Percentiles rank a stretch among this genome's conserved stretches.
phyloP scores from a whole-genome alignment of 2,329 filamentous ascomycete species.

The Fusarium domesticum region DNA sequence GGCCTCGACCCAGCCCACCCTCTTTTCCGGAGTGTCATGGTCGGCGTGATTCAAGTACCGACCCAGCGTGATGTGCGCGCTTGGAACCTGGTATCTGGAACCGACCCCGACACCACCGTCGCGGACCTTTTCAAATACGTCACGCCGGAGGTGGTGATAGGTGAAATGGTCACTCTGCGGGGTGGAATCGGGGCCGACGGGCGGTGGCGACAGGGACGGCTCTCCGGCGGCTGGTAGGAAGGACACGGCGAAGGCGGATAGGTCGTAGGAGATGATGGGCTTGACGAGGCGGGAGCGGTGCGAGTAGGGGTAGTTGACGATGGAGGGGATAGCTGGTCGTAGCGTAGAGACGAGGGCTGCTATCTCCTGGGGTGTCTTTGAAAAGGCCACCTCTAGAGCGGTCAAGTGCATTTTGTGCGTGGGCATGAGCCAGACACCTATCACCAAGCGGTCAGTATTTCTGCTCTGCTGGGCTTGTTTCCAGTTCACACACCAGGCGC shows the following conservation, averaged over 20 bases:
- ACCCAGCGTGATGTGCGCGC: slow-evolving; percentile 83
- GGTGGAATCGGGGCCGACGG: slow-evolving; percentile 37
- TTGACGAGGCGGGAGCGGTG: slow-evolving; percentile 76
- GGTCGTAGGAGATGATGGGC: slow-evolving; percentile 79
- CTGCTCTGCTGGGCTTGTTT: background rate
- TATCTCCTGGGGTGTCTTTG: slow-evolving; percentile 68
- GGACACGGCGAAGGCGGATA: slow-evolving; percentile 79
- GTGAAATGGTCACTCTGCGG: slow-evolving; percentile 65
- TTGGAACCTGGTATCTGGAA: slow-evolving; percentile 83
- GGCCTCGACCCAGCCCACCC: slow-evolving; percentile 61
- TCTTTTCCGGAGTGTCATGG: slow-evolving; percentile 55
- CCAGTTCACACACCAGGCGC: slow-evolving; percentile 63
- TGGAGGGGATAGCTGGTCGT: slow-evolving; percentile 51
- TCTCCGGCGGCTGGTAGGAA: slow-evolving; percentile 79
- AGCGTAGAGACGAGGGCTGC: slow-evolving; percentile 58
- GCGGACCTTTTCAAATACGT: slow-evolving; percentile 64
- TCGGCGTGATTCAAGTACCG: slow-evolving; percentile 71
- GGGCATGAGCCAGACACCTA: slow-evolving; percentile 87
- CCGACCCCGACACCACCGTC: slow-evolving; percentile 65
- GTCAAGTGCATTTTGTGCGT: slow-evolving; percentile 77
- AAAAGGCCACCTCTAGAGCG: slow-evolving; percentile 79
- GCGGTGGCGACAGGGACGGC: slow-evolving; percentile 36
- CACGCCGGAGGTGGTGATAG: slow-evolving; percentile 85
- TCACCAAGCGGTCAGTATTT: background rate
- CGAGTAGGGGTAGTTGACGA: slow-evolving; percentile 63